Evolutionary conservation across 768 basidiomycete genomes (phyloP).

Genomic region (Amanita pseudoporphyria): DNA sequence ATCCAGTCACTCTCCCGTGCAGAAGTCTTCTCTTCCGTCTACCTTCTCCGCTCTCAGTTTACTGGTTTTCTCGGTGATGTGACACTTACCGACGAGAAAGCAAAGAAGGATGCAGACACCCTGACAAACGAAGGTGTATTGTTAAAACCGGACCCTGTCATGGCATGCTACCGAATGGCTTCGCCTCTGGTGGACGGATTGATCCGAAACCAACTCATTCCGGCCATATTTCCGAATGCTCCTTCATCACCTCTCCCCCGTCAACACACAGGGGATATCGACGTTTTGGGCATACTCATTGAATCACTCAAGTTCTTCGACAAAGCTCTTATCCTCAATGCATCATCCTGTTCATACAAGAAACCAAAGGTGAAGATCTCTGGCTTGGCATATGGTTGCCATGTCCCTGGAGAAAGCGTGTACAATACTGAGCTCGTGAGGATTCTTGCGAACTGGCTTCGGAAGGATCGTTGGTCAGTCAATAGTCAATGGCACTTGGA

Average conservation of each 20-base stretch:
- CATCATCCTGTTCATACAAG: conserved; percentile 7
- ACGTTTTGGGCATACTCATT: conserved; percentile 8
- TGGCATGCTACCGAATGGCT: not conserved
- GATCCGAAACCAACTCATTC: no score
- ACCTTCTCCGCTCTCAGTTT: conserved; percentile 8
- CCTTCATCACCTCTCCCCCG: conserved; percentile 5
- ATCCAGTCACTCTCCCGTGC: conserved; percentile 4
- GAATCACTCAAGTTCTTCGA: no score
- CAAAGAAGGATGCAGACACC: no score
- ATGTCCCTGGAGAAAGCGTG: conserved; percentile 11
- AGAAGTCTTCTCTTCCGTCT: conserved; percentile 3
- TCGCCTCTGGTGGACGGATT: no score
- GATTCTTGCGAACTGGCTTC: conserved; percentile 11
- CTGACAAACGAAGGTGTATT: not conserved
- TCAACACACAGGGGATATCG: not conserved
- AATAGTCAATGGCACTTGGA: conserved; percentile 11
- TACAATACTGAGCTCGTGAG: conserved; percentile 12
- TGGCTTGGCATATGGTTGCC: not conserved
- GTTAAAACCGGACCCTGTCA: not conserved
- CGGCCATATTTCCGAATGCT: conserved; percentile 6
- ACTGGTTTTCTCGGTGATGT: no score
- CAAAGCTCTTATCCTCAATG: conserved; percentile 5
- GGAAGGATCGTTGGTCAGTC: conserved; percentile 7
- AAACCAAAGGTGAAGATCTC: conserved; percentile 3
- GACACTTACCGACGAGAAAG: no score